Evolutionary conservation across 2,329 filamentous ascomycete species (phyloP), one percentile per base, ranked within the genome.

Genomic region (Penicillium polonicum): DNA sequence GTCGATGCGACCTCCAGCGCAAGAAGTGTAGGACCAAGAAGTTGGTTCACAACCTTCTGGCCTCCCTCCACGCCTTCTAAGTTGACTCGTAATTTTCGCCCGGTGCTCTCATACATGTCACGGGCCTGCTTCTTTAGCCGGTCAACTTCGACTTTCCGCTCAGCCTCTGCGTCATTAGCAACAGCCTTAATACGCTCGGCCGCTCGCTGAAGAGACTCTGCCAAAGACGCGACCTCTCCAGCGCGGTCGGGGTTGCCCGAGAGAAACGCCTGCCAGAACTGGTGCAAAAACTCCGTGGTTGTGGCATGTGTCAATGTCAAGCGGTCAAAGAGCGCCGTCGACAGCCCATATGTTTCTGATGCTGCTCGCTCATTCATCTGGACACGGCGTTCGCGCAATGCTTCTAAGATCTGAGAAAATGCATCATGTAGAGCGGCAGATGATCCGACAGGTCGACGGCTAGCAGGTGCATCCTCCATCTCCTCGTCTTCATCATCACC

Each of bases 211-310:
- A 99, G 81, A 10, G 92, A 93, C 71, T 96, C 90, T 8, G 89
- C 87, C 46, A 97, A 82, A 60, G 90, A 91, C 7, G 87, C 86
- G 15, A 97, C 82, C 75, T 99, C 93, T 42, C 82, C 82, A 0
- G 91, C 90, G 35, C 91, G 87, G 59, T 91, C 88, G 1, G 90
- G 78, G 70, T 97, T 91, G 15, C 92, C 93, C 0, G 92, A 97
- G 27, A 96, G 82, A 70, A 96, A 99, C 0, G 92, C 87, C 35
- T 85, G 84, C 93, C 93, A 99, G 78, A 99, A 99, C 73, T 97
- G 95, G 67, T 93, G 90, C n/a, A 99, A 79, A 69, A 97, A 99
- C 70, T 99, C 94, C 38, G 90, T 88, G 0, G 91, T 95, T 0
- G 94, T 99, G 52, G 92, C 92, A 72, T 97, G 92, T 0, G 93